Percentiles rank a stretch among this genome's conserved stretches.
phyloP scores from a whole-genome alignment of 169 alveolate genomes.

The Perkinsus marinus region DNA sequence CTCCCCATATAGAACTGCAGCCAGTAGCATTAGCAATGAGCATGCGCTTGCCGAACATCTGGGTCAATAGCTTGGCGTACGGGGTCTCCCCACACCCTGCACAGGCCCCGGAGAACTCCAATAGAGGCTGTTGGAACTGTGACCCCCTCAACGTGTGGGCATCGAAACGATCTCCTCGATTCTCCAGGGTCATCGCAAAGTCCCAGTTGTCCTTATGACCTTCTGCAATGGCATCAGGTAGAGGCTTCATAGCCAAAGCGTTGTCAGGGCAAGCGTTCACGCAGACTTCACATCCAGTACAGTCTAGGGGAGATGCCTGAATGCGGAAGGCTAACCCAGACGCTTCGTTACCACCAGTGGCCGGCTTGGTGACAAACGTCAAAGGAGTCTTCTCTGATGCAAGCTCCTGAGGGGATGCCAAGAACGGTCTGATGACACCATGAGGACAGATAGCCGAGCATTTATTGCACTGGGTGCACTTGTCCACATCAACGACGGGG shows the following conservation, averaged over 20 bases:
- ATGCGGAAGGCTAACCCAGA: slow-evolving; percentile 35
- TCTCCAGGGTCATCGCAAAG: slow-evolving; percentile 28
- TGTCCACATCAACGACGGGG: slow-evolving; percentile 45
- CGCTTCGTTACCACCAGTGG: slow-evolving; percentile 30
- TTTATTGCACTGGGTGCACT: slow-evolving; percentile 44
- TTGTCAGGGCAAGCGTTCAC: slow-evolving; percentile 45
- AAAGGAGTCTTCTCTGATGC: slow-evolving; percentile 20
- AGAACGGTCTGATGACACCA: slow-evolving; percentile 41
- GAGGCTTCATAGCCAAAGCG: slow-evolving; percentile 30
- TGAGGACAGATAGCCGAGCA: slow-evolving; percentile 45
- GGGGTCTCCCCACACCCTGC: slow-evolving; percentile 59
- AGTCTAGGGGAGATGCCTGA: slow-evolving; percentile 44
- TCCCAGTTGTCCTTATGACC: slow-evolving; percentile 34
- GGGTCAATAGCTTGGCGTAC: slow-evolving; percentile 41
- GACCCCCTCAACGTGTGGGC: slow-evolving; percentile 39
- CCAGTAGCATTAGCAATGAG: slow-evolving; percentile 53
- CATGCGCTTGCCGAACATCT: slow-evolving; percentile 38
- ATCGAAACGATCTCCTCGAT: slow-evolving; percentile 31
- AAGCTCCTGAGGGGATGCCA: slow-evolving; percentile 26
- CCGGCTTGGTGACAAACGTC: slow-evolving; percentile 17
- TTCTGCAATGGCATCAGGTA: slow-evolving; percentile 11
- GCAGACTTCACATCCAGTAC: slow-evolving; percentile 49
- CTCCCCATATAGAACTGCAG: slow-evolving; percentile 49
- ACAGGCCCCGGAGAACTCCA: slow-evolving; percentile 52
- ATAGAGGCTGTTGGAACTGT: slow-evolving; percentile 37